Conservation (phyloP, 306 rosid species). For the Dicorynia guianensis region DNA sequence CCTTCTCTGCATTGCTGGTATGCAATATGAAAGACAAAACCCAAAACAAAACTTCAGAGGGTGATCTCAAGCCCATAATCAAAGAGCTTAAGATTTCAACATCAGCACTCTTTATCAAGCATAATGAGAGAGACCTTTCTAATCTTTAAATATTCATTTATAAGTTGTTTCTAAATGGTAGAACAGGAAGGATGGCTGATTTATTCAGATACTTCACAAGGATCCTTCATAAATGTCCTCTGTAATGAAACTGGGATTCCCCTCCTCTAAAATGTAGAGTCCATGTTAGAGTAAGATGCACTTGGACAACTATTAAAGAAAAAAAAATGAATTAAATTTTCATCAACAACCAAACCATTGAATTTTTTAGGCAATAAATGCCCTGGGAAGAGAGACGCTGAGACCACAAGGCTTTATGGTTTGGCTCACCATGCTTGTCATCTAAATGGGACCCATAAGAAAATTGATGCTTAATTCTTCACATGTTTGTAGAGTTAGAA, state of each 20-base stretch:
- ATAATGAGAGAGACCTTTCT: background rate
- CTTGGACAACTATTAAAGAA: background rate
- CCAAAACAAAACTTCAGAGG: constrained; percentile 25
- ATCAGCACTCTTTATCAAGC: constrained; percentile 5
- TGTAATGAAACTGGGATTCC: background rate
- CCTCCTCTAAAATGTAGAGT: background rate
- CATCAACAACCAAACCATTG: background rate
- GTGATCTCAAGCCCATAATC: background rate
- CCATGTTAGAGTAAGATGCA: background rate
- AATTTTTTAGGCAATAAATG: background rate
- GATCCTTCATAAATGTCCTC: background rate
- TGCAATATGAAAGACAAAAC: constrained; percentile 36
- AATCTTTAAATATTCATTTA: background rate
- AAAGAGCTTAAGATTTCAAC: background rate
- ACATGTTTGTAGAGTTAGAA: background rate
- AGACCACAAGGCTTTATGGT: background rate
- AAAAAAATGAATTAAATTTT: background rate
- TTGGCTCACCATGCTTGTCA: constrained; percentile 9
- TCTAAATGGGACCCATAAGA: background rate
- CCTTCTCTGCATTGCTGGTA: constrained; percentile 93
- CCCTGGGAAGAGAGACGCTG: background rate
- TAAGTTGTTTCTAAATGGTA: background rate
- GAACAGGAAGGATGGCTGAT: background rate
- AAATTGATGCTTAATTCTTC: background rate
- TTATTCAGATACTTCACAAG: background rate